Conservation (phyloP, 106 monocot species). For the Posidonia australis region DNA sequence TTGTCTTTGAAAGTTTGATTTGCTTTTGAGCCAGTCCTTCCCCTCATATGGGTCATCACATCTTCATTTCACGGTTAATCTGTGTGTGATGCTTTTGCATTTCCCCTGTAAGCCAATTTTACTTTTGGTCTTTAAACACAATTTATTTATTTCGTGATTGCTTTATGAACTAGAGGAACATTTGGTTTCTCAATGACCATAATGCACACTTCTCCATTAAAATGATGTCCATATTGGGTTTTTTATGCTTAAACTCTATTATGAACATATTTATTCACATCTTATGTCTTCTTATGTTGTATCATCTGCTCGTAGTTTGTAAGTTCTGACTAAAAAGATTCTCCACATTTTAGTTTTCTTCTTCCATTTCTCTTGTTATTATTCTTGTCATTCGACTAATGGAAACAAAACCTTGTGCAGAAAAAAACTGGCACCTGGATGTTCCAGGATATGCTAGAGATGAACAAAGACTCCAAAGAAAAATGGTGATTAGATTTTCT, state of each 20-base stretch:
- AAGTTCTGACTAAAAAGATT: background rate
- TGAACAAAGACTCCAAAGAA: conserved; percentile 12
- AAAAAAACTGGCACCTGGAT: conserved; percentile 20
- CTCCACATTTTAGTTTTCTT: background rate
- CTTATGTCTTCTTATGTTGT: background rate
- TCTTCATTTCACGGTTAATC: too few relatives aligned
- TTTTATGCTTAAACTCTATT: background rate
- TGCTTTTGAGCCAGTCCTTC: too few relatives aligned
- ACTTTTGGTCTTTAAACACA: too few relatives aligned
- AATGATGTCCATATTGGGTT: background rate
- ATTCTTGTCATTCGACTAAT: background rate
- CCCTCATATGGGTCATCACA: too few relatives aligned
- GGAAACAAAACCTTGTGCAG: conserved; percentile 3
- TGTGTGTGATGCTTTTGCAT: too few relatives aligned
- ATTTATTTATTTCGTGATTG: too few relatives aligned
- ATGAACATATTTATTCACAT: background rate
- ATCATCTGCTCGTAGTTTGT: background rate
- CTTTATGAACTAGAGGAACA: too few relatives aligned
- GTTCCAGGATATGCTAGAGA: conserved; percentile 16
- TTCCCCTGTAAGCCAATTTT: too few relatives aligned
- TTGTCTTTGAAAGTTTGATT: too few relatives aligned
- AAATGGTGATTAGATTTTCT: conserved; percentile 8
- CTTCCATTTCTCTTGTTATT: background rate
- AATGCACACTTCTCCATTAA: background rate
- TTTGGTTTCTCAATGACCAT: too few relatives aligned